These are phyloP conservation scores for Mucor irregularis DNA, from an alignment of 371 early-diverging fungal species.

Conservation along the genomic window DNA sequence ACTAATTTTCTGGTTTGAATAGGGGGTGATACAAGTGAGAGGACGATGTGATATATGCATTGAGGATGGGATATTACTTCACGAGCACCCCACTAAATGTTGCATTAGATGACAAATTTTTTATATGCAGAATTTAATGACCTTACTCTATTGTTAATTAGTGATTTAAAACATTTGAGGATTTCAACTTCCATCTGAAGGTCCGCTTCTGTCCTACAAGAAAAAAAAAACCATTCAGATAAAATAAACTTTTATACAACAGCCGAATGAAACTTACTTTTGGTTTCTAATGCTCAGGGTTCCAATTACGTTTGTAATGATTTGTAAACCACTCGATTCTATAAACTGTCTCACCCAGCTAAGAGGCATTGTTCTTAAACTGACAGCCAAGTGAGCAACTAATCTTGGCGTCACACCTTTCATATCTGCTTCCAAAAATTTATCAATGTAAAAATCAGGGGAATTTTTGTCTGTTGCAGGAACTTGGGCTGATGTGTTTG, in stretches of 20 bases:
- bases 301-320: slow-evolving; percentile 67
- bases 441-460: slow-evolving; percentile 67
- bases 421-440: slow-evolving; percentile 61
- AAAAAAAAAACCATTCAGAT: background rate
- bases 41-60: slow-evolving; percentile 71
- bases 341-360: slow-evolving; percentile 71
- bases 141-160: slow-evolving; percentile 72
- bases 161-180: slow-evolving; percentile 76
- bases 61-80: slow-evolving; percentile 75
- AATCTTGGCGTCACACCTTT: slow-evolving; percentile 58
- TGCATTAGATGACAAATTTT: background rate
- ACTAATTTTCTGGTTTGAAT: slow-evolving; percentile 78
- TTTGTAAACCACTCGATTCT: slow-evolving; percentile 67
- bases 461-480: slow-evolving; percentile 50
- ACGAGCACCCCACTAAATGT: slow-evolving; percentile 74
- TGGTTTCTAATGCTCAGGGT: slow-evolving; percentile 48
- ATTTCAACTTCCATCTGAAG: slow-evolving; percentile 81
- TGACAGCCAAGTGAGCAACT: slow-evolving; percentile 64
- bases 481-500: slow-evolving; percentile 13
- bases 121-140: background rate
- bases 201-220: slow-evolving; percentile 63
- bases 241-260: background rate
- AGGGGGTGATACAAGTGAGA: slow-evolving; percentile 79
- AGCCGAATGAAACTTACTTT: too few relatives aligned
- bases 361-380: slow-evolving; percentile 74